Base-by-base conservation (phyloP, 495 filamentous ascomycete species). In the Glutinoglossum americanum region DNA sequence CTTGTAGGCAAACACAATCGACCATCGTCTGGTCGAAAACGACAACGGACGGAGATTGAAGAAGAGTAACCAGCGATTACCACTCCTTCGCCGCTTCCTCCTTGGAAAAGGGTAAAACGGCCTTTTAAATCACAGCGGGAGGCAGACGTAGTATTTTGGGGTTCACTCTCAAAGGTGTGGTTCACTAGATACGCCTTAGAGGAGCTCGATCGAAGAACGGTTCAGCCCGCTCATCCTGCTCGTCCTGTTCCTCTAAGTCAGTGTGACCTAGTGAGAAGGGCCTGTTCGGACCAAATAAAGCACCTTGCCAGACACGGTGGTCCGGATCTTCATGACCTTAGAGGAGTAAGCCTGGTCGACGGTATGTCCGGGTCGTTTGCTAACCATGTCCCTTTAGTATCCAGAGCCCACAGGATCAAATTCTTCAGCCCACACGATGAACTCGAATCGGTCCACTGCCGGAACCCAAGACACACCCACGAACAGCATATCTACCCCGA, bases 301-400 rank as follows among this genome's bases (percentile, higher is more conserved):
- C 60, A 60, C 44, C 66, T 65, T 59, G 60, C 58, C 54, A 64
- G 64, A 61, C 44, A 63, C 56, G 66, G 62, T 41, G 62, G 62
- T 54, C 62, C 57, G 53, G 59, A 53, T 37, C 60, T 68, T 51
- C n/a, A 19, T 54, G 33, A 65, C 39, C 51, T 68, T 26, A 51
- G 61, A 60, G 65, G 48, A 7, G 60, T 68, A 59, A 61, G 58
- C 57, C 0, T 30, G 8, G 19, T 28, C 9, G 9, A 57, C 26
- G 15, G 33, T 21, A 26, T 26, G 35, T 57, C 23, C 15, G 15
- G 35, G 55, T 45, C 19, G 1, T 23, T 30, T 10, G 19, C 35
- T 41, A 9, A 25, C 11, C 21, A 37, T 37, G 5, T 56, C 41
- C 21, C 4, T 35, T 19, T 33, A 64, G 54, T 60, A 51, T 60